A percentile compares a stretch with the other conserved stretches of the same genome.
Conservation (phyloP, 768 basidiomycete species). For the Lyophyllum atratum region DNA sequence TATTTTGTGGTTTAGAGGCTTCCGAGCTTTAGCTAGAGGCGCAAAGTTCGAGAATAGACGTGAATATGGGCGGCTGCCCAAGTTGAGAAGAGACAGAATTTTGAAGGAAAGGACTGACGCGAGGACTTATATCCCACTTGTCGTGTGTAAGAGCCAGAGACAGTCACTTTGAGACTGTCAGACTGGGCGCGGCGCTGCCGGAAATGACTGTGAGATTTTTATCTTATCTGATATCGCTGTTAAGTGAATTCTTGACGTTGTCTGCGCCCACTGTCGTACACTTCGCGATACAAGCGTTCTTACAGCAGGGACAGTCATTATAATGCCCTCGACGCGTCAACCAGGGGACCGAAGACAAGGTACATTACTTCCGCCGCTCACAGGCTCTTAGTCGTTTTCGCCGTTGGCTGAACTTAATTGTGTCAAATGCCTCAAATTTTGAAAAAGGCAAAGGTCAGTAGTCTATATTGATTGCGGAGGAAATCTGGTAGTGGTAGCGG, state of each 20-base stretch:
- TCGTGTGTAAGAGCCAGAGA: background rate
- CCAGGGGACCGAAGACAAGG: too few relatives aligned
- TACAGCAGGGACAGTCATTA: background rate
- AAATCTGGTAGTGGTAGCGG: background rate
- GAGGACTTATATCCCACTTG: background rate
- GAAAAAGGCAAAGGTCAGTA: too few relatives aligned
- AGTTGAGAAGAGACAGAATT: constrained; percentile 16
- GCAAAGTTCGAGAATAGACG: constrained; percentile 11
- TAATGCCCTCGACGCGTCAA: background rate
- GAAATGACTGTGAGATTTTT: background rate
- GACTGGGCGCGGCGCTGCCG: too few relatives aligned
- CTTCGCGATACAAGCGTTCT: background rate
- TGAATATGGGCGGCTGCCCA: constrained; percentile 14
- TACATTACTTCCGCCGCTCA: too few relatives aligned
- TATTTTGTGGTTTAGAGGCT: background rate
- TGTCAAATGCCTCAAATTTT: too few relatives aligned
- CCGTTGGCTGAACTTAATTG: too few relatives aligned
- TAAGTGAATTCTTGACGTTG: background rate
- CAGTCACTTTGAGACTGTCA: background rate
- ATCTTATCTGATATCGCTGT: constrained; percentile 1
- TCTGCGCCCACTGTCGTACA: background rate
- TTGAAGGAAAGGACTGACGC: constrained; percentile 7
- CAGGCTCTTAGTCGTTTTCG: too few relatives aligned
- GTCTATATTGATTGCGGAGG: too few relatives aligned
- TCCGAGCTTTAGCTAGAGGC: background rate